phyloP scores from a whole-genome alignment of 345 rosid genomes.

The Gossypium ekmanianum region DNA sequence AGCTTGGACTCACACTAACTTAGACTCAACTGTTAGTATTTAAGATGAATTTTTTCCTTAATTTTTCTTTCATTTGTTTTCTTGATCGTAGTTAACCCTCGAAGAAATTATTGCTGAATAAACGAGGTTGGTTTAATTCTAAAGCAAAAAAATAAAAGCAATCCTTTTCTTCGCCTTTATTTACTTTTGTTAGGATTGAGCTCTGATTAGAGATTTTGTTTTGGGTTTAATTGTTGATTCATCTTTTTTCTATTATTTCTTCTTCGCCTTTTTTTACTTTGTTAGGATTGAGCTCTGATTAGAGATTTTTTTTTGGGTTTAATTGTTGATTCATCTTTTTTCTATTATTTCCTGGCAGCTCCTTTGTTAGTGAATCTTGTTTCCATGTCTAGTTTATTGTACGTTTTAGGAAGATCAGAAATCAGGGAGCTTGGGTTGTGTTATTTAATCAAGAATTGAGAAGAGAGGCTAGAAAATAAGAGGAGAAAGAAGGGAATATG shows the following conservation, averaged over 20 bases:
- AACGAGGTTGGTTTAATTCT: not conserved
- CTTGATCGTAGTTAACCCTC: not conserved
- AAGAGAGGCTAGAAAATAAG: no score
- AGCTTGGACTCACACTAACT: not conserved
- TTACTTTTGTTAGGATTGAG: not conserved
- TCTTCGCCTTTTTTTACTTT: not conserved
- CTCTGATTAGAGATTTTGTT: no score
- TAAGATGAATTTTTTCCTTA: not conserved
- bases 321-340: no score
- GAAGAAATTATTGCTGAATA: not conserved
- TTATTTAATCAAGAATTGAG: no score
- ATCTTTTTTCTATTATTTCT: no score
- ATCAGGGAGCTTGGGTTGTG: not conserved
- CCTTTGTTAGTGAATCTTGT: no score
- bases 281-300: not conserved
- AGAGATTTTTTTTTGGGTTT: no score
- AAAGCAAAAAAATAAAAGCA: not conserved
- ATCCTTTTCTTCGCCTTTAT: not conserved
- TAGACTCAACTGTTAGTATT: not conserved
- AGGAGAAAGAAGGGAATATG: no score
- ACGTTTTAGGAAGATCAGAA: not conserved
- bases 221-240: no score
- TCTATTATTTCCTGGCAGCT: no score
- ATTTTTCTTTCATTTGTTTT: not conserved
- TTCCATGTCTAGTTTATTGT: no score